Base-by-base conservation (phyloP, 768 basidiomycete genomes). In the Fibroporia radiculosa region DNA sequence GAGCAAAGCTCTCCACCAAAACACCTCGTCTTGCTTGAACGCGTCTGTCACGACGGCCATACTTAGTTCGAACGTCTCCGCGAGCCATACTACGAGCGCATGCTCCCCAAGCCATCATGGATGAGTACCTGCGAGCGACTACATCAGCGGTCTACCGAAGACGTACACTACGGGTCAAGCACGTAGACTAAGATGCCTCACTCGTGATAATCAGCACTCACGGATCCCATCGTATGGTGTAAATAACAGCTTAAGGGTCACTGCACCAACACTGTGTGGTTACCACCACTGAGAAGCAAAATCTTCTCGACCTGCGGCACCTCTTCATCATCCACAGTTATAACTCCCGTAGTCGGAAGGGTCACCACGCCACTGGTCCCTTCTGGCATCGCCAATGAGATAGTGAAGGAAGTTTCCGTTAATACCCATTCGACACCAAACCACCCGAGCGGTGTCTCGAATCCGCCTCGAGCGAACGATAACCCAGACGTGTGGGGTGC, bases 361-460 rank as follows among this genome's bases (percentile, higher is more conserved):
- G 14, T 34, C 7, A 55, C 42, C 3, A 32, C 19, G 11, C 54
- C 54, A 10, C 44, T 41, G 19, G 51, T 55, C 6, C 48, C 51
- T 36, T 42, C 34, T 2, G 54, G 54, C 14, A 48, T 47, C 20
- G 48, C 50, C 36, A 55, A 45, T 14, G 40, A 18, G 20, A 55
- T 8, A 12, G 36, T 24, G 39, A 55, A 52, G 29, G 24, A 19
- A 20, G 22, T 31, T 14, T 50, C 43, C 0, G 47, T 24, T 26
- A 64, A 48, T 2, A 48, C 50, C 77, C 77, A 80, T 27, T 59
- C 56, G 2, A 66, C 74, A 6, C 70, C 68, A 51, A 68, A 80
- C 66, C 69, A 71, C 0, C 77, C 77, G 1, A 78, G 61, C 0
- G 66, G 58, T 1, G 77, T 78, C 51, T 68, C 69, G 48, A 77